Base-by-base conservation (phyloP, 192 early-diverging fungal genomes). In the Dissophora globulifera region DNA sequence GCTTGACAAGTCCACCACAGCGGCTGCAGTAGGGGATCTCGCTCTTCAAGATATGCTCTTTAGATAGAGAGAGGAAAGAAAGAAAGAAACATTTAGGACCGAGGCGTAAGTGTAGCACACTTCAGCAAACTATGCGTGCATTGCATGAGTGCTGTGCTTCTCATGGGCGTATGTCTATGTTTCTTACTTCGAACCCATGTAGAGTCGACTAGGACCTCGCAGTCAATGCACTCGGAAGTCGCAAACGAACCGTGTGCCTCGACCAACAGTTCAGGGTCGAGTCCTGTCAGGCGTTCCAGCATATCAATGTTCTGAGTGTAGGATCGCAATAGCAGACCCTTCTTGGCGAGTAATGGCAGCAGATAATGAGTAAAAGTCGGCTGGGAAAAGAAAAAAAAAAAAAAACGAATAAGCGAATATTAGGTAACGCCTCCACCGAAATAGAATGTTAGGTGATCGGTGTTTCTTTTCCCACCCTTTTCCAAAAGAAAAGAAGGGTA, bases 281-380 rank as follows among this genome's bases (percentile, higher is more conserved):
- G 65, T 9, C 95, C 95, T 10, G 96, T 90, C 0, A 92, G 62
- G 11, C 93, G 88, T 79, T 99, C 97, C 16, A 99, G 79, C 12
- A 90, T 94, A 81, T 99, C 97, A 58, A 99, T 97, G 69, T 99
- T 99, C 78, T 99, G 97, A 20, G 96, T 98, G 72, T 93, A 97
- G 55, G 92, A 90, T 27, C 95, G 79, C 26, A 91, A 80, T 12
- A 99, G 84, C 26, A 93, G 17, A 0, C 87, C 82, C 58, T 91
- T 89, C 29, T 93, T 74, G 17, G 82, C 85, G 25, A 99, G 68
- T 35, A 96, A 82, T 13, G 83, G 83, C 40, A 99, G 84, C 62
- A 99, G 95, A 60, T 95, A 94, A 66, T 99, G 97, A 8, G 88
- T 88, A 47, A 85, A 75, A 0, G 97, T 97, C 1, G 97, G 96